Base-by-base conservation (phyloP, 805 yeast species). In the Saccharomycodes ludwigii region DNA sequence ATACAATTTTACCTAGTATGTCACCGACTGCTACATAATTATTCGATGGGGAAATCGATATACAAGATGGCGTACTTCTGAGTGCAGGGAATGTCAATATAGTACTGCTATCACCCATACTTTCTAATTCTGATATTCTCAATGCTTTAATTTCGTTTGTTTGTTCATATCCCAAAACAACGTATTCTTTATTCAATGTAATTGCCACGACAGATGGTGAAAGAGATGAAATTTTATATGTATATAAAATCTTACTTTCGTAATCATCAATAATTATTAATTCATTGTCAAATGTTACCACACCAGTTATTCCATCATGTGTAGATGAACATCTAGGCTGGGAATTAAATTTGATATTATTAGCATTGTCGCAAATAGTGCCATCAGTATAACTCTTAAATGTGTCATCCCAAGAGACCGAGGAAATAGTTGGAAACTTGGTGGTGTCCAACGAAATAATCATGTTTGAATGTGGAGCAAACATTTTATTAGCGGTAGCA, bases 381-480 rank as follows among this genome's bases (percentile, higher is more conserved):
- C 53, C 52, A 18, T 43, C 47, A 3, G 43, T 50, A 18, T 63
- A 39, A 10, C 54, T 43, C 46, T 68, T 71, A 28, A 85, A 45
- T 10, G 71, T 71, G 48, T 83, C 94, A 55, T 88, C 98, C 97
- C 97, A 91, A 3, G 86, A 93, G 14, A 73, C 62, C n/a, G 84
- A 64, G 32, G 63, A 55, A 13, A 72, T 45, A 5, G 56, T 32
- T 1, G 52, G 46, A 1, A 49, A 52, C 9, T 48, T 46, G 4
- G 40, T 41, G 16, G 42, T 46, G 17, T 42, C 66, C 15, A 73
- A 46, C 3, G 76, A 74, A 21, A 71, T 73, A 27, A 88, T 67
- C 39, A 77, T 67, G 41, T 85, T 84, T 1, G 68, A 48, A 53
- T 86, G 96, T 2, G 58, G 49, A 10, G 47, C 43, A 8, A 65